Base-by-base conservation (phyloP, 345 rosid genomes). In the Eucalyptus sp. region DNA sequence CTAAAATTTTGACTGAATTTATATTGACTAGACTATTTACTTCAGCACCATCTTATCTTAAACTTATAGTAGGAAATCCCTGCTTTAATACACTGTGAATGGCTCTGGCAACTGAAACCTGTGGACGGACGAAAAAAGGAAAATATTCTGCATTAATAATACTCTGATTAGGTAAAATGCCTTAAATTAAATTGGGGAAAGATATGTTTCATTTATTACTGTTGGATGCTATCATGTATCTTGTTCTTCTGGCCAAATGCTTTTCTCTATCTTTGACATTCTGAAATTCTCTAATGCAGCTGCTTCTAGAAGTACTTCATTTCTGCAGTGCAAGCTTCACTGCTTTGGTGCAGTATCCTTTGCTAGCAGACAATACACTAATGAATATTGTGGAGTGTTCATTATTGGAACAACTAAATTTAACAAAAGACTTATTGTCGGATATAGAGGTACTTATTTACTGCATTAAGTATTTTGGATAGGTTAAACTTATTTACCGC, bases 301-400 rank as follows among this genome's bases (percentile, higher is more conserved):
- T 97, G 87, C 98, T 98, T 90, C 90, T 93, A 89, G 96, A 94
- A 60, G 90, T 91, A 89, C 92, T 97, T 88, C 90, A 90, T 88
- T 93, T 95, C 91, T 95, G 95, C 88, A 94, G 95, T 88, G 92
- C 94, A 81, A 92, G 88, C 89, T 89, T 92, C 89, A 86, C 92
- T 89, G 94, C 97, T 91, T 88, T 93, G 91, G 92, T 93, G 41
- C 94, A 91, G 91, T 87, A 90, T 52, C 91, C 92, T 89, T 87
- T 91, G 87, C 31, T 86, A 56, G 64, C 87, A 44, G 94, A 91
- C 88, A 90, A 91, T 86, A 87, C 89, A 87, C 93, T 92, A 64
- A 89, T 86, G 92, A 88, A 60, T 87, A n/a, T 90, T 58, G 89
- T 96, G 87, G 94, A 94, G 92, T 93, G 91, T 80, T 95, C 95